Evolutionary conservation across 306 rosid species (phyloP).

Genomic region (Astragalus membranaceus): DNA sequence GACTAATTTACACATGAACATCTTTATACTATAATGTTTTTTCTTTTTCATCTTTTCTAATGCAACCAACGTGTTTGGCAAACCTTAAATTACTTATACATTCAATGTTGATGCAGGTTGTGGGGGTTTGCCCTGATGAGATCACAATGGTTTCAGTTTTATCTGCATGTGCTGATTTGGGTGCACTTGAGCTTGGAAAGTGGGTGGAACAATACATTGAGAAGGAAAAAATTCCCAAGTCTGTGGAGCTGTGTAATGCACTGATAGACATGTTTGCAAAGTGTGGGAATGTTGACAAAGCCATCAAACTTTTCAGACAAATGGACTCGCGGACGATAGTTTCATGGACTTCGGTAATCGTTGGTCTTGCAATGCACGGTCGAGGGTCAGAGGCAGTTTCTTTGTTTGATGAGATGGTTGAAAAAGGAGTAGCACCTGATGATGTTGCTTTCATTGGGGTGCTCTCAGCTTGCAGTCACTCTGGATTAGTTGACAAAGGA

Average conservation of each 20-base stretch:
- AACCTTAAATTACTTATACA: background rate
- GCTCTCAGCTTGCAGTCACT: conserved; percentile 91
- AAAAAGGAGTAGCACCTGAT: conserved; percentile 56
- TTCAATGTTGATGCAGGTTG: conserved; percentile 43
- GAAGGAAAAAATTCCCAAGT: conserved; percentile 42
- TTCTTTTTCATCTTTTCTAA: too few species aligned
- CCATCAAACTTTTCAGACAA: conserved; percentile 49
- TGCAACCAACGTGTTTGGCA: background rate
- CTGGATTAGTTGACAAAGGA: conserved; percentile 67
- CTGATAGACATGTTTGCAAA: conserved; percentile 88
- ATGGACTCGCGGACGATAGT: conserved; percentile 59
- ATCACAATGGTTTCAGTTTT: conserved; percentile 73
- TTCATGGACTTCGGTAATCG: conserved; percentile 88
- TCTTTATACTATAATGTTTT: too few species aligned
- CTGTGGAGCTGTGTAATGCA: conserved; percentile 73
- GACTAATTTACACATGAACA: too few species aligned
- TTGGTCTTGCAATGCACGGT: conserved; percentile 88
- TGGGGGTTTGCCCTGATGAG: conserved; percentile 68
- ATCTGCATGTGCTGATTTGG: conserved; percentile 76
- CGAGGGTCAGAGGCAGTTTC: conserved; percentile 62
- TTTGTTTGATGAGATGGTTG: conserved; percentile 69
- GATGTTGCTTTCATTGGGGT: conserved; percentile 71
- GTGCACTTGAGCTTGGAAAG: conserved; percentile 89
- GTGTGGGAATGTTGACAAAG: conserved; percentile 77
- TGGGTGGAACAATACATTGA: conserved; percentile 78